phyloP scores from a whole-genome alignment of 208 protist genomes.

The Hexamita inflata region DNA sequence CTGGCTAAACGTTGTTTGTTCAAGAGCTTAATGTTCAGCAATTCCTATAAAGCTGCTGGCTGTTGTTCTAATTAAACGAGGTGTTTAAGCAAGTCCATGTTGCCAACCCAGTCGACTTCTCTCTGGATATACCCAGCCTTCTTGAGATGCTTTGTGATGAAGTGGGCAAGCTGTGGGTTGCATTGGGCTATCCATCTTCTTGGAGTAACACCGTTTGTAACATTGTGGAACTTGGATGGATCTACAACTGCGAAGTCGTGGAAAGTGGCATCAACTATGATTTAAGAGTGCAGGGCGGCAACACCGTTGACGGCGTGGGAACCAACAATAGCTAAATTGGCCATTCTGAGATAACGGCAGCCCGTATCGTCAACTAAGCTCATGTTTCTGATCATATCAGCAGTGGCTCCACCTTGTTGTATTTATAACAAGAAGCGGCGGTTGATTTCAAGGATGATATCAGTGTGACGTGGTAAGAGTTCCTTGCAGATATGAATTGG shows the following conservation, averaged over 20 bases:
- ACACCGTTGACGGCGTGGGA: slow-evolving; percentile 63
- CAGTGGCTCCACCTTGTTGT: slow-evolving; percentile 33
- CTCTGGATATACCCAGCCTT: slow-evolving; percentile 6
- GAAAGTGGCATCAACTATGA: slow-evolving; percentile 56
- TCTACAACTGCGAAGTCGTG: slow-evolving; percentile 56
- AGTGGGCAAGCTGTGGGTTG: slow-evolving; percentile 51
- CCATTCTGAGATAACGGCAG: slow-evolving; percentile 40
- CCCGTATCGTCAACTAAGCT: slow-evolving; percentile 59
- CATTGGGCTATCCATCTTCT: slow-evolving; percentile 58
- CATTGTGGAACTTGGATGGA: slow-evolving; percentile 61
- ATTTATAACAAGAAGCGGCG: slow-evolving; percentile 48
- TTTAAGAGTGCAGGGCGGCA: slow-evolving; percentile 58
- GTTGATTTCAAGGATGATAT: slow-evolving; percentile 69
- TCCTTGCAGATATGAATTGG: slow-evolving; percentile 49
- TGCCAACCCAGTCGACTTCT: slow-evolving; percentile 45
- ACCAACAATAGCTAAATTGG: slow-evolving; percentile 58
- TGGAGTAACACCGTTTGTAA: slow-evolving; percentile 68
- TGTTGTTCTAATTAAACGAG: slow-evolving; percentile 48
- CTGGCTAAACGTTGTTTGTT: slow-evolving; percentile 54
- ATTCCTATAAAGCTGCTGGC: not conserved
- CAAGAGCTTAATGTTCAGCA: slow-evolving; percentile 27
- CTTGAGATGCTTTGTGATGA: slow-evolving; percentile 52
- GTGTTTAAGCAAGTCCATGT: slow-evolving; percentile 48
- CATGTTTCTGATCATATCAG: slow-evolving; percentile 29
- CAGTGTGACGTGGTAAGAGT: slow-evolving; percentile 60